These are phyloP conservation scores for Gymnopilus dilepis DNA, from an alignment of 768 basidiomycete species.

Conservation along the genomic window DNA sequence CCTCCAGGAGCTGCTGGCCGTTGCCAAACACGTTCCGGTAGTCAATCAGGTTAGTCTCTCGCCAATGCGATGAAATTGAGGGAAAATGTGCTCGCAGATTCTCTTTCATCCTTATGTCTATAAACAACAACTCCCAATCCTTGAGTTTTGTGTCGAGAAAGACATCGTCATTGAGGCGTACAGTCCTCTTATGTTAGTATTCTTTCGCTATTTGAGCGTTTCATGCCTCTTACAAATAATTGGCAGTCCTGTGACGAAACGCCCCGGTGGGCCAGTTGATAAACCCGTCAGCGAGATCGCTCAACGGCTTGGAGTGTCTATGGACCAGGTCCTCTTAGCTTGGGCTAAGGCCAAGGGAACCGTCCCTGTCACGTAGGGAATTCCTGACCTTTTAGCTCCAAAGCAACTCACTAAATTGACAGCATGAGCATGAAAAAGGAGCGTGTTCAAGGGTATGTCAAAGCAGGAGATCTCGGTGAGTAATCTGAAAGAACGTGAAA, in stretches of 20 bases:
- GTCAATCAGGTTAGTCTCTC: slow-evolving; percentile 61
- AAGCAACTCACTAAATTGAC: background rate
- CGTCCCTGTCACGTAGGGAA: slow-evolving; percentile 60
- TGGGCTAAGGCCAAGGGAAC: slow-evolving; percentile 75
- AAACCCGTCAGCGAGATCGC: slow-evolving; percentile 59
- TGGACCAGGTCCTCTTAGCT: slow-evolving; percentile 73
- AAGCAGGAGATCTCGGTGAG: slow-evolving; percentile 68
- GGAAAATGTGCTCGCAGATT: slow-evolving; percentile 44
- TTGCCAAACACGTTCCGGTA: slow-evolving; percentile 64
- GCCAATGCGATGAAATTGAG: background rate
- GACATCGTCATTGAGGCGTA: slow-evolving; percentile 74
- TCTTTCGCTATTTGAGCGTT: background rate
- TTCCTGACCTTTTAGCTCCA: background rate
- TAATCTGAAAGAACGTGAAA: no score
- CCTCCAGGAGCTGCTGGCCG: slow-evolving; percentile 55
- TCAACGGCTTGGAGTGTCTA: slow-evolving; percentile 48
- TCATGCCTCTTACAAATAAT: background rate
- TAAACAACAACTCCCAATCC: slow-evolving; percentile 51
- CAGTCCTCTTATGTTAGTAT: slow-evolving; percentile 53
- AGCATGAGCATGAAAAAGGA: slow-evolving; percentile 69
- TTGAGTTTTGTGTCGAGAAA: slow-evolving; percentile 40
- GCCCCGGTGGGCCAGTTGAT: slow-evolving; percentile 68
- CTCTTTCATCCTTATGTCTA: slow-evolving; percentile 74
- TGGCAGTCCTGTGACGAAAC: slow-evolving; percentile 55
- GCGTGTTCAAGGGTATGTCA: slow-evolving; percentile 70